Evolutionary conservation across 2,329 filamentous ascomycete species (phyloP).

Genomic region (Phaeoacremonium minimum): DNA sequence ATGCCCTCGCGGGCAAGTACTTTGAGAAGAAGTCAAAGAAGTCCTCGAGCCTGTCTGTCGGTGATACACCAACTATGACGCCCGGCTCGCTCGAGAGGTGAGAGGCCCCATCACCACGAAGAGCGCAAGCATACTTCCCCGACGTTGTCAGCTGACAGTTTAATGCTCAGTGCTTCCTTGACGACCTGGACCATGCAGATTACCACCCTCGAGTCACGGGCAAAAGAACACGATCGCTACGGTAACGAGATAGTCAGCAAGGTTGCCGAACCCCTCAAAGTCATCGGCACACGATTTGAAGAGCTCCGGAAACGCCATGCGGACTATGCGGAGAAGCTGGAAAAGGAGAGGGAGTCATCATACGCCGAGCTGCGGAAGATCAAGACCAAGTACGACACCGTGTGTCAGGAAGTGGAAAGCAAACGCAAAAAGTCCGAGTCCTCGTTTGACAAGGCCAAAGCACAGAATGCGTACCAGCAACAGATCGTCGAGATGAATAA

Average conservation of each 20-base stretch:
- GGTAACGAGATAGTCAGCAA: conserved; percentile 72
- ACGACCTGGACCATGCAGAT: conserved; percentile 97
- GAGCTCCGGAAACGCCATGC: conserved; percentile 87
- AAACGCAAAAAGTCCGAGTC: conserved; percentile 92
- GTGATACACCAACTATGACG: conserved; percentile 87
- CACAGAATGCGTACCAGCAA: conserved; percentile 86
- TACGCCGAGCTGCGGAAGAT: conserved; percentile 84
- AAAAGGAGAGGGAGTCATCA: conserved; percentile 80
- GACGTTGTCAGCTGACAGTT: conserved; percentile 8
- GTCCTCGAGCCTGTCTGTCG: conserved; percentile 81
- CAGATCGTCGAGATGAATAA: conserved; percentile 96
- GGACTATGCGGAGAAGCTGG: conserved; percentile 83
- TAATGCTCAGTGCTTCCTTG: conserved; percentile 68
- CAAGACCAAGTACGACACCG: conserved; percentile 88
- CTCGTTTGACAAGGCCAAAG: conserved; percentile 91
- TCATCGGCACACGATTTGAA: conserved; percentile 71
- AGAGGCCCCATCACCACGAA: conserved; percentile 1
- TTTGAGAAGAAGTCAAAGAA: conserved; percentile 92
- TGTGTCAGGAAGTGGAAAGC: conserved; percentile 91
- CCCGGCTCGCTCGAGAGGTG: conserved; percentile 91
- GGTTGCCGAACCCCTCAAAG: conserved; percentile 83
- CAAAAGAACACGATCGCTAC: conserved; percentile 84
- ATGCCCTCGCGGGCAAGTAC: conserved; percentile 87
- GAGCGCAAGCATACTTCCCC: too few relatives aligned
- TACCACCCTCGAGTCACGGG: conserved; percentile 81